A percentile compares a stretch with the other conserved stretches of the same genome.
These are phyloP conservation scores for Voacanga thouarsii DNA, from an alignment of 257 asterid genomes.

Conservation along the genomic window DNA sequence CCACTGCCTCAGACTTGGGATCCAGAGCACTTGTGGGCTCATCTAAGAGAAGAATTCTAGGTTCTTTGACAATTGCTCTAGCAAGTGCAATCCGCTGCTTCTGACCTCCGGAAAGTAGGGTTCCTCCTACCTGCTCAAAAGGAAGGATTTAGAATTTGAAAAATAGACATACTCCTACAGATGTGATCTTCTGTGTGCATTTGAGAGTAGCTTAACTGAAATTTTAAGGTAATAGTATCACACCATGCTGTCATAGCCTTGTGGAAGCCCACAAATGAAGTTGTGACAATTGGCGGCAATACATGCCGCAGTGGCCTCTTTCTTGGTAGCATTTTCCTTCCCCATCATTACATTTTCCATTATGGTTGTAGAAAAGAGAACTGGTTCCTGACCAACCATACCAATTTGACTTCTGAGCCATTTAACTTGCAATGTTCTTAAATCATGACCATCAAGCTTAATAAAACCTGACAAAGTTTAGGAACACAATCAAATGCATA, in stretches of 20 bases:
- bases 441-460: conserved; percentile 65
- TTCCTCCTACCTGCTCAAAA: conserved; percentile 65
- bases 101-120: conserved; percentile 84
- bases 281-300: conserved; percentile 68
- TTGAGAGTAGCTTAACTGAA: background rate
- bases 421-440: conserved; percentile 73
- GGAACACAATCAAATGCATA: background rate
- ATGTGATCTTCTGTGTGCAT: background rate
- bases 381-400: conserved; percentile 92
- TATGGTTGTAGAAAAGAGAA: conserved; percentile 64
- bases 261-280: conserved; percentile 61
- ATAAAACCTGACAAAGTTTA: conserved; percentile 43
- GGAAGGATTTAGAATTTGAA: background rate
- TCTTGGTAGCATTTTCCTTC: conserved; percentile 64
- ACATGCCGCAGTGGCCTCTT: conserved; percentile 65
- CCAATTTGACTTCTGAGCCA: conserved; percentile 89
- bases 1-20: conserved; percentile 59
- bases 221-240: background rate
- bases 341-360: conserved; percentile 80
- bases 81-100: conserved; percentile 84
- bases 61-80: conserved; percentile 80
- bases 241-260: conserved; percentile 79
- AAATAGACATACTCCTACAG: background rate
- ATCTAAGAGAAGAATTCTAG: conserved; percentile 64
- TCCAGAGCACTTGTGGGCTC: conserved; percentile 93